These are phyloP conservation scores for Heritiera fomes DNA, from an alignment of 345 rosid species.

Conservation along the genomic window DNA sequence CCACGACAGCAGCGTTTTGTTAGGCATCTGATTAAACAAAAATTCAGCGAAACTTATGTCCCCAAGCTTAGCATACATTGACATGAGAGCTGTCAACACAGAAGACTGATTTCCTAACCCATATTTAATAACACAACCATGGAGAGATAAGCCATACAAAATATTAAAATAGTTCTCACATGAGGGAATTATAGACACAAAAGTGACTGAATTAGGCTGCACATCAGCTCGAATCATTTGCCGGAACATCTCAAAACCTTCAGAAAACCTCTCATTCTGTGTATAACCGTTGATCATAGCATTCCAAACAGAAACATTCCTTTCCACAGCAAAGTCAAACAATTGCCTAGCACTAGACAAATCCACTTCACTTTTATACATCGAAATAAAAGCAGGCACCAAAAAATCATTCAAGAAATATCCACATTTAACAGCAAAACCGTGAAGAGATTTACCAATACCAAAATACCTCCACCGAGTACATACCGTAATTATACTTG, in stretches of 20 bases:
- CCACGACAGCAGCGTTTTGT: conserved; percentile 41
- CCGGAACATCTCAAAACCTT: conserved; percentile 41
- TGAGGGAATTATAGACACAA: conserved; percentile 44
- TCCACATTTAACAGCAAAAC: conserved; percentile 41
- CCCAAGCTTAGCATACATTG: conserved; percentile 49
- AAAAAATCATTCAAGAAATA: conserved; percentile 34
- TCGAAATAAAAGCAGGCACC: conserved; percentile 51
- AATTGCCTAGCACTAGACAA: conserved; percentile 35
- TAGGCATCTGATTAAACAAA: conserved; percentile 36
- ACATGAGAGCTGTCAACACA: conserved; percentile 45
- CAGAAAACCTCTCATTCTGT: conserved; percentile 34
- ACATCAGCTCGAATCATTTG: conserved; percentile 32
- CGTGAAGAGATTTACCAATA: conserved; percentile 45
- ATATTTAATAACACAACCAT: conserved; percentile 43
- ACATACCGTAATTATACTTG: conserved; percentile 47
- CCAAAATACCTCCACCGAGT: conserved; percentile 31
- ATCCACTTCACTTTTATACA: conserved; percentile 39
- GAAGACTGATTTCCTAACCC: conserved; percentile 40
- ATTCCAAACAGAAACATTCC: conserved; percentile 44
- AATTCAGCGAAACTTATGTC: conserved; percentile 36
- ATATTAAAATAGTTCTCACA: conserved; percentile 26
- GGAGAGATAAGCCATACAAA: conserved; percentile 37
- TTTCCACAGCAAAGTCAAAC: conserved; percentile 37
- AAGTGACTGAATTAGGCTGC: conserved; percentile 42
- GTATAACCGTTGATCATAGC: conserved; percentile 42